Base-by-base conservation (phyloP, 2,329 filamentous ascomycete species). In the Chrysoporthe deuterocubensis region DNA sequence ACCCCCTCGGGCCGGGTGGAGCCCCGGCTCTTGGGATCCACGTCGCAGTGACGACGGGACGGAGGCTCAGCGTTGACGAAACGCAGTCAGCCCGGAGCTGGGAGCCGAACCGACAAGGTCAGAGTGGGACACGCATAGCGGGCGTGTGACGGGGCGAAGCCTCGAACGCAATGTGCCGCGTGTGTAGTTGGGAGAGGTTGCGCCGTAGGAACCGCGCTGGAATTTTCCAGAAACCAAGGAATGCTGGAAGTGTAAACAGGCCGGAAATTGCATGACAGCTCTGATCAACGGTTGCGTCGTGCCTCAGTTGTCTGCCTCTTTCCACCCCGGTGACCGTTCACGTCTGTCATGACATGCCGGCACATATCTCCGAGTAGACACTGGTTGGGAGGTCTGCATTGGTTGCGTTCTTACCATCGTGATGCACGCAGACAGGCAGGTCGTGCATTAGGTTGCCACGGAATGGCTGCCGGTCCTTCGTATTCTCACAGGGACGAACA, bases 1-100 rank as follows among this genome's bases (percentile, higher is more conserved):
- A 26, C n/a, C n/a, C 16, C n/a, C 57, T 60, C 57, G 57, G 57
- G 40, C 37, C 57, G 57, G 57, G 57, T 60, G 57, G 57, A 26
- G 54, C 54, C 16, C 32, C 4, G 9, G 34, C 54, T 32, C 18
- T 54, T 11, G 50, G 21, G 11, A 21, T 54, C 50, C 50, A 54
- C 21, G 21, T 32, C 7, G 50, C 50, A 54, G 50, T 54, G 50
- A 54, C 50, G 50, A 54, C 26, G 26, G 50, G 50, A 54, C 16
- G 50, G 50, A 54, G 50, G 50, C 50, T 54, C 8, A 54, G 50
- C 50, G 21, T 4, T 32, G 18, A 32, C 5, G 16, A 26, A 16
- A 34, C 14, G 21, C 26, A 16, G 32, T 34, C 5, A 34, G 9
- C 32, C 13, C 26, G 26, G 13, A 26, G 21, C 21, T 16, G 50